Conservation (phyloP, 2,329 filamentous ascomycete genomes). For the Scleromitrula shiraiana region DNA sequence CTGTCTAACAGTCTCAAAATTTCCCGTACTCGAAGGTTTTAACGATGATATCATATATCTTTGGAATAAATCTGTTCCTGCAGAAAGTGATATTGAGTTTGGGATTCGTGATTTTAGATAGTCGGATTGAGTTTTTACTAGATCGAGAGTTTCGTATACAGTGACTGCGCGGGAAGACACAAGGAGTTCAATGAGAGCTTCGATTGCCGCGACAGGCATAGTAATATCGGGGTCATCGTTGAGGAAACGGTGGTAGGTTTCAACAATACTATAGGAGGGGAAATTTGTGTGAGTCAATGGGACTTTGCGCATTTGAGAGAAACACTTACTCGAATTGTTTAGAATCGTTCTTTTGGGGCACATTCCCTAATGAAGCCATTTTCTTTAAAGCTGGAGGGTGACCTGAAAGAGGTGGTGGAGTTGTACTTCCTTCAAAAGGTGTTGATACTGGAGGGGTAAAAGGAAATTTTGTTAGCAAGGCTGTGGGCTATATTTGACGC, state of each 20-base stretch:
- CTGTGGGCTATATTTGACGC: slow-evolving; percentile 5
- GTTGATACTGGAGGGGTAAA: slow-evolving; percentile 9
- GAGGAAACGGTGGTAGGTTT: slow-evolving; percentile 57
- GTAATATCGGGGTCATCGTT: slow-evolving; percentile 73
- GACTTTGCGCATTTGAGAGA: background rate
- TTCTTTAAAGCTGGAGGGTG: slow-evolving; percentile 24
- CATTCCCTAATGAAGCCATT: slow-evolving; percentile 26
- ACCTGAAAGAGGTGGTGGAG: slow-evolving; percentile 24
- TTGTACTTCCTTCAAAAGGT: slow-evolving; percentile 24
- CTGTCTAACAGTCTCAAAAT: slow-evolving; percentile 75
- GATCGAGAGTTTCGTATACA: slow-evolving; percentile 86
- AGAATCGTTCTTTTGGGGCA: slow-evolving; percentile 15
- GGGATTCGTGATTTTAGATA: slow-evolving; percentile 70
- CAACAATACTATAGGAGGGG: slow-evolving; percentile 41
- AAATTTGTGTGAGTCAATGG: slow-evolving; percentile 17
- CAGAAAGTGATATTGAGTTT: slow-evolving; percentile 86
- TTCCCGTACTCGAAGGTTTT: slow-evolving; percentile 40
- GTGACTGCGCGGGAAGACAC: slow-evolving; percentile 73
- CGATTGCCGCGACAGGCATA: slow-evolving; percentile 92
- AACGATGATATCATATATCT: slow-evolving; percentile 79
- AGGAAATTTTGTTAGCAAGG: slow-evolving; percentile 14
- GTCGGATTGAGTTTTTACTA: slow-evolving; percentile 68
- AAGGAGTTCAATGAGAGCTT: slow-evolving; percentile 81
- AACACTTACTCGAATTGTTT: slow-evolving; percentile 25
- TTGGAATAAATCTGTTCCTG: slow-evolving; percentile 92